A percentile compares a stretch with the other conserved stretches of the same genome.
These are phyloP conservation scores for Cladosporium oxysporum DNA, from an alignment of 2,329 filamentous ascomycete genomes.

Conservation along the genomic window DNA sequence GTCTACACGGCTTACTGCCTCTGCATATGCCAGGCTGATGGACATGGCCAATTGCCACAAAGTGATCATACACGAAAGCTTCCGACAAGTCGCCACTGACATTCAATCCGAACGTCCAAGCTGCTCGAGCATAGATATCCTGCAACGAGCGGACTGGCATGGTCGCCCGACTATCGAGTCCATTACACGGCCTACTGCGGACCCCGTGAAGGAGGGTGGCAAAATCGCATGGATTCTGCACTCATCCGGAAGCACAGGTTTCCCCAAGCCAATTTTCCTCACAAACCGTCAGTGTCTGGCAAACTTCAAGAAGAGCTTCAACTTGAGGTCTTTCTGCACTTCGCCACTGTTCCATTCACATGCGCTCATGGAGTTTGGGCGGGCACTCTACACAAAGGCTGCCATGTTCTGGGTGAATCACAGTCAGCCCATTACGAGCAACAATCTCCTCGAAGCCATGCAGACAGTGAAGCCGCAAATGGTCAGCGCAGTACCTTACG, in stretches of 20 bases:
- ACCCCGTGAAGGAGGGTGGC: constrained; percentile 32
- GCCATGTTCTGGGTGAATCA: constrained; percentile 58
- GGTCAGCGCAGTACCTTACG: constrained; percentile 62
- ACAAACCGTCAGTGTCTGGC: constrained; percentile 54
- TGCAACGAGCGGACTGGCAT: constrained; percentile 31
- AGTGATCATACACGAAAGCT: constrained; percentile 31
- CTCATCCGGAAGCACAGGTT: constrained; percentile 59
- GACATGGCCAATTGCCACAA: constrained; percentile 42
- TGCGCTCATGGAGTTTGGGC: constrained; percentile 57
- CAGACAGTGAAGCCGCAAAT: constrained; percentile 49
- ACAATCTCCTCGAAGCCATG: constrained; percentile 35
- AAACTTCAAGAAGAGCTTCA: constrained; percentile 51
- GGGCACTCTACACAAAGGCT: constrained; percentile 54
- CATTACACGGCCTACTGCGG: constrained; percentile 21
- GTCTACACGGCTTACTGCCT: constrained; percentile 55
- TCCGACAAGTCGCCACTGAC: constrained; percentile 34
- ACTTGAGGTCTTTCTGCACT: constrained; percentile 55
- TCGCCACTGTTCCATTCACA: constrained; percentile 63
- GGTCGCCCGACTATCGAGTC: constrained; percentile 19
- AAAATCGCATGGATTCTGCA: constrained; percentile 51
- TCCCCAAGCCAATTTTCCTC: constrained; percentile 65
- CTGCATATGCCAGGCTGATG: constrained; percentile 53
- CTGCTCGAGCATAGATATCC: constrained; percentile 35
- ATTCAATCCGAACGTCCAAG: constrained; percentile 34
- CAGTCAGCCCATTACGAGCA: constrained; percentile 54